A percentile compares a stretch with the other conserved stretches of the same genome.
Conservation (phyloP, 139 green algal genomes). For the Choricystis sp. region DNA sequence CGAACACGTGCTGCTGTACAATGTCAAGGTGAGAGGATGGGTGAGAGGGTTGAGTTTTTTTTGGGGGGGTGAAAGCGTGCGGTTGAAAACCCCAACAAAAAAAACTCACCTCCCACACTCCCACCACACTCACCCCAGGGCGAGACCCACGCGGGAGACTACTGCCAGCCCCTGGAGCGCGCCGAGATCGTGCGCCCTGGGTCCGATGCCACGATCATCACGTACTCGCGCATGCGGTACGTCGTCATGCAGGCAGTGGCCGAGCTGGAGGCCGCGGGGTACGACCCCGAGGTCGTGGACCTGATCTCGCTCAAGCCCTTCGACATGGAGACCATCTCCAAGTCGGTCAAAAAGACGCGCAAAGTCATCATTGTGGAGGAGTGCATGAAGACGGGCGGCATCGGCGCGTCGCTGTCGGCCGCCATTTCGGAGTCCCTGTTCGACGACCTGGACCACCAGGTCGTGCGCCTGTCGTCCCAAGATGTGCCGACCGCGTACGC, state of each 20-base stretch:
- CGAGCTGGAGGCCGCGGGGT: slow-evolving; percentile 51
- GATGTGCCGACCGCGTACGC: slow-evolving; percentile 89
- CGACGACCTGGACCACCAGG: slow-evolving; percentile 82
- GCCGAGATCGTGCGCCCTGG: slow-evolving; percentile 67
- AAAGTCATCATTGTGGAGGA: slow-evolving; percentile 89
- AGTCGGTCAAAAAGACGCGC: slow-evolving; percentile 72
- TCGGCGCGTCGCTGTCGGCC: slow-evolving; percentile 84
- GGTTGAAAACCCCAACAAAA: too few species aligned
- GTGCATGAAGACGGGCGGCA: slow-evolving; percentile 92
- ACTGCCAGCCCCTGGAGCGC: slow-evolving; percentile 64
- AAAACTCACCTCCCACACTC: not conserved
- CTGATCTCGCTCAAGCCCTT: slow-evolving; percentile 95
- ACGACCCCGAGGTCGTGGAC: slow-evolving; percentile 87
- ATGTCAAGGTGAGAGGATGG: too few species aligned
- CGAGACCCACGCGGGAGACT: slow-evolving; percentile 29
- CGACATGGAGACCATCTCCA: slow-evolving; percentile 84
- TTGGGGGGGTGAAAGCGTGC: too few species aligned
- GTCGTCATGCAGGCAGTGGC: slow-evolving; percentile 64
- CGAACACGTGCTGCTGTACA: slow-evolving; percentile 95
- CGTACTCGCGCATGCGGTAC: slow-evolving; percentile 90
- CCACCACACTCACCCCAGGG: too few species aligned
- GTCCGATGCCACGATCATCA: slow-evolving; percentile 83
- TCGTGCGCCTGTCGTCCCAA: slow-evolving; percentile 66
- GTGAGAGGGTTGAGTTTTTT: slow-evolving; percentile 20
- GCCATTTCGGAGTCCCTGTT: slow-evolving; percentile 84